Evolutionary conservation across 164 flowering plant genomes (phyloP).

Genomic region (Berberis vulgaris): DNA sequence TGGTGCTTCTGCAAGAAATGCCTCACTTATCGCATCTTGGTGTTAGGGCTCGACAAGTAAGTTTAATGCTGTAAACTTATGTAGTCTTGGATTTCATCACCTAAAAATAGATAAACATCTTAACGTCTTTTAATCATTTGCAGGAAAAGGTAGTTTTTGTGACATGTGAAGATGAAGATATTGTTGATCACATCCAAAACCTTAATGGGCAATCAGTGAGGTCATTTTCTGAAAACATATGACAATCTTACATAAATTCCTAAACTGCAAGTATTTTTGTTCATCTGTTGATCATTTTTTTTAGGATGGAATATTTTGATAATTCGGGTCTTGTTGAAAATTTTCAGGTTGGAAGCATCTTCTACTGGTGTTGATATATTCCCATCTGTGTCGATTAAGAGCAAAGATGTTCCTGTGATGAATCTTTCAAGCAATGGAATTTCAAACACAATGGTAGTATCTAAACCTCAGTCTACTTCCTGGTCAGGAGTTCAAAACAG

Average conservation of each 20-base stretch:
- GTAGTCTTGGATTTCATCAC: background rate
- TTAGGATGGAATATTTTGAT: background rate
- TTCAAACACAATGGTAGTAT: conserved; percentile 16
- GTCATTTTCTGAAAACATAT: conserved; percentile 22
- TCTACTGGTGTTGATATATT: conserved; percentile 46
- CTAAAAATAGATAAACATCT: background rate
- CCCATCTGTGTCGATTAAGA: conserved; percentile 22
- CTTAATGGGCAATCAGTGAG: conserved; percentile 67
- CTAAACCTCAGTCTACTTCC: conserved; percentile 18
- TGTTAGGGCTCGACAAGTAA: conserved; percentile 93
- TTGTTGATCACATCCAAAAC: conserved; percentile 33
- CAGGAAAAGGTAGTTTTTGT: conserved; percentile 96
- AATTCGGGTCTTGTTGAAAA: background rate
- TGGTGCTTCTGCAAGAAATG: conserved; percentile 88
- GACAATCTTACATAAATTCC: background rate
- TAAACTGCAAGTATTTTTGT: background rate
- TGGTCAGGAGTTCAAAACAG: conserved; percentile 20
- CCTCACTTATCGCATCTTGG: conserved; percentile 99
- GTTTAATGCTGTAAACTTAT: conserved; percentile 15
- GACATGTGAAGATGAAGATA: conserved; percentile 93
- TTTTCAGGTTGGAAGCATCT: conserved; percentile 75
- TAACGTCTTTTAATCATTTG: conserved; percentile 6
- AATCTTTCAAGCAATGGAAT: conserved; percentile 22
- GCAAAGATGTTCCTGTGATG: conserved; percentile 12
- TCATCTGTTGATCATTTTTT: background rate